Base-by-base conservation (phyloP, 2,329 filamentous ascomycete species). In the Phialemoniopsis sp. region DNA sequence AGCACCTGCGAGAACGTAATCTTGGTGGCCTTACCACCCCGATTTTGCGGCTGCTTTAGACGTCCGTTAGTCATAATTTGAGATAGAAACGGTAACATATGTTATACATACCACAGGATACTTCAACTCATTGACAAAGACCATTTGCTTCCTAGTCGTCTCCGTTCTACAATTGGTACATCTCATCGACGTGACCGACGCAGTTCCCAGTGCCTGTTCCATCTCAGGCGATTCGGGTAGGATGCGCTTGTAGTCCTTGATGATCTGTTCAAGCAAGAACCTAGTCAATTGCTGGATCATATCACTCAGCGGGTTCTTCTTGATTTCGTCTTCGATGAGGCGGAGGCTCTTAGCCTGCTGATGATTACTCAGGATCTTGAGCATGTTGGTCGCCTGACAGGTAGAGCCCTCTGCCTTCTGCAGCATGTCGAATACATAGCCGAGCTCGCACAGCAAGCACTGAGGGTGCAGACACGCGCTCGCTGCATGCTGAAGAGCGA, bases 371-470 rank as follows among this genome's bases (percentile, higher is more conserved):
- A 98, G 82, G 0, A 89, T 87, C 60, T 93, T 95, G 26, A 97
- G 69, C 46, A 98, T 77, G 56, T 98, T 98, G 0, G 91, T 95
- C 13, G 93, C 93, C 58, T 98, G 93, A 50, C 93, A 98, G 43
- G 94, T 95, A 41, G 90, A 85, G 1, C 90, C 91, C 46, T 86
- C 85, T 3, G 93, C 93, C 59, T 97, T 98, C 53, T 97, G 87
- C 17, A 98, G 75, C 93, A 98, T 98, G 57, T 98, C 94, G 52
- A 95, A 94, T 9, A 98, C 70, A 58, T 93, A 98, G 1, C 93
- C 93, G 48, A 98, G 73, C 62, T 98, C 93, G 62, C 93, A 98
- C 2, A 98, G 68, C 32, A 98, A 70, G 60, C 93, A 98, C 26
- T 80, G 76, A 40, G 95, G 89, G 49, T 80, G 81, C 3, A 89